These are phyloP conservation scores for Eustoma russellianum DNA, from an alignment of 257 asterid species.

Conservation along the genomic window DNA sequence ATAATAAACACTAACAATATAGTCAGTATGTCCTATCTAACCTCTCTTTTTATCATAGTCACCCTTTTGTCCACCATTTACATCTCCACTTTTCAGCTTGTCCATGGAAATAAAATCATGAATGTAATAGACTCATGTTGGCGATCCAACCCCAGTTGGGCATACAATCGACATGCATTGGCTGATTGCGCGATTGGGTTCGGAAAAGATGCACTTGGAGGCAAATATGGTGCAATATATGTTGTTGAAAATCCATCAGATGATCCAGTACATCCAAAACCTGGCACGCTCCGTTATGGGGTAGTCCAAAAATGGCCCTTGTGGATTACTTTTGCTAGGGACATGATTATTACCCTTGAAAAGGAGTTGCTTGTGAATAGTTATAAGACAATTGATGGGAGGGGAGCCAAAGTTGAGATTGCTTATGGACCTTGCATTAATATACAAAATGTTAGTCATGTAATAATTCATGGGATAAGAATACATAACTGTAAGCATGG, in stretches of 20 bases:
- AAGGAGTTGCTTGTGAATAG: conserved; percentile 65
- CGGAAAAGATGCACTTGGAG: conserved; percentile 60
- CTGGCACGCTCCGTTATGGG: conserved; percentile 75
- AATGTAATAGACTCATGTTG: conserved; percentile 72
- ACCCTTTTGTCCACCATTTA: conserved; percentile 16
- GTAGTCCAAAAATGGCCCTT: conserved; percentile 52
- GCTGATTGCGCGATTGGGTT: conserved; percentile 72
- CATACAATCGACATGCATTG: conserved; percentile 42
- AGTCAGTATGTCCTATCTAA: conserved; percentile 30
- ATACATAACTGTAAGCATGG: conserved; percentile 81
- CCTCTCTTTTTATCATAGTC: conserved; percentile 13
- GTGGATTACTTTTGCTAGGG: conserved; percentile 55
- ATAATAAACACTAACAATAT: no score
- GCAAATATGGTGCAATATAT: conserved; percentile 46
- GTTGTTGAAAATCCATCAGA: conserved; percentile 57
- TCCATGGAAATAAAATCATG: conserved; percentile 14
- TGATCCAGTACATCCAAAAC: conserved; percentile 41
- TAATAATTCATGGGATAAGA: conserved; percentile 65
- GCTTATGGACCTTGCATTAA: conserved; percentile 86
- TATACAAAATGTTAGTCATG: conserved; percentile 39
- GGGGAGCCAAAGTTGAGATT: conserved; percentile 78
- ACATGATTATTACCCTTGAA: conserved; percentile 52
- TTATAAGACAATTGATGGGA: conserved; percentile 83
- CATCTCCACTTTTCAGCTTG: conserved; percentile 13
- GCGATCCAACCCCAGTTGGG: conserved; percentile 63